phyloP scores from a whole-genome alignment of 768 basidiomycete species.

The Termitomyces sp. region DNA sequence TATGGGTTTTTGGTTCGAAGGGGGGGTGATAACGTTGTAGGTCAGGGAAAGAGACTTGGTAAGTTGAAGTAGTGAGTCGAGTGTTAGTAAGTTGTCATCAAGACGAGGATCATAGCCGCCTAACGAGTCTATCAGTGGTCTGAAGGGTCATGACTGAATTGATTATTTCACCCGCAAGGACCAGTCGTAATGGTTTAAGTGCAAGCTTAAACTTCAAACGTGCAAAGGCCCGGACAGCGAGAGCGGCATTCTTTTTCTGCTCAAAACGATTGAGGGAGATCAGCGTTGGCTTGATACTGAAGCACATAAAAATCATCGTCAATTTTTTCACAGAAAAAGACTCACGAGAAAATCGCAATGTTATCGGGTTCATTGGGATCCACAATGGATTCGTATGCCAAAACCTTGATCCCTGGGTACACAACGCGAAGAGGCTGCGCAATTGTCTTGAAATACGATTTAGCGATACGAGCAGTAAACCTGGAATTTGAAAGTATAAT shows the following conservation, averaged over 20 bases:
- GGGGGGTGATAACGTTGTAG: conserved; percentile 50
- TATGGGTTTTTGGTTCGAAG: conserved; percentile 28
- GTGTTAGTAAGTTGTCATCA: conserved; percentile 73
- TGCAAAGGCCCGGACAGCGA: conserved; percentile 80
- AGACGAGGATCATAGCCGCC: conserved; percentile 90
- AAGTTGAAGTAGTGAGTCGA: conserved; percentile 55
- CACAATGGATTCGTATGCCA: conserved; percentile 54
- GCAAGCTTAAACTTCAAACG: conserved; percentile 30
- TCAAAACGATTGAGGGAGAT: conserved; percentile 94
- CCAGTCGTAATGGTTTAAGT: conserved; percentile 49
- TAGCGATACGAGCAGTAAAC: conserved; percentile 84
- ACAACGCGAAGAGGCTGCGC: conserved; percentile 61
- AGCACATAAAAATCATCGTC: neutral
- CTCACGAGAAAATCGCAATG: conserved; percentile 52
- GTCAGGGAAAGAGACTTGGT: conserved; percentile 50
- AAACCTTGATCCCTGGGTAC: conserved; percentile 91
- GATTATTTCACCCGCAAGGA: conserved; percentile 62
- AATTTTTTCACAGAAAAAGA: conserved; percentile 1
- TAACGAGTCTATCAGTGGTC: conserved; percentile 18
- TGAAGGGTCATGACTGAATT: neutral
- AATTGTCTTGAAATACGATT: conserved; percentile 68
- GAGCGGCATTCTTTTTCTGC: conserved; percentile 83
- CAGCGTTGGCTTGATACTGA: conserved; percentile 63
- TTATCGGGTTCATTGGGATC: conserved; percentile 46
- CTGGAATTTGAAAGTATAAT: conserved; percentile 86